Percentiles rank a stretch among this genome's conserved stretches.
phyloP scores from a whole-genome alignment of 805 yeast species.

The Schizosaccharomyces cryophilus region DNA sequence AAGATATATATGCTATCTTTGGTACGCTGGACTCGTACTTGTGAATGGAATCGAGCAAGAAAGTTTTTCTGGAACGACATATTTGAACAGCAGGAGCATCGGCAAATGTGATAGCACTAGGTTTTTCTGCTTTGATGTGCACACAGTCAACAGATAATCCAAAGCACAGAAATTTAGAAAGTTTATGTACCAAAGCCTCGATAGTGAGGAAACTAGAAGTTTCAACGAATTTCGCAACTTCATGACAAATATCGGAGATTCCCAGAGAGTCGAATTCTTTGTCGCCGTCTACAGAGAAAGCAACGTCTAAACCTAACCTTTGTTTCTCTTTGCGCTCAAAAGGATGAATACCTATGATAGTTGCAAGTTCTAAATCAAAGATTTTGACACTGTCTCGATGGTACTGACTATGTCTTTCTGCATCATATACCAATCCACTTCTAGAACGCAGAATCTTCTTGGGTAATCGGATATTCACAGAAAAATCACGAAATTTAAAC shows the following conservation, averaged over 20 bases:
- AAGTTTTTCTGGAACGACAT: slow-evolving; percentile 15
- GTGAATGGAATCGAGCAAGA: not conserved
- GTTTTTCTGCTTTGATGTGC: slow-evolving; percentile 48
- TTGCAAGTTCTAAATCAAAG: slow-evolving; percentile 28
- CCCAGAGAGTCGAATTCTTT: slow-evolving; percentile 16
- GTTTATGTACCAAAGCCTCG: slow-evolving; percentile 63
- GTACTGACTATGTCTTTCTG: not conserved
- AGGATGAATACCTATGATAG: slow-evolving; percentile 81
- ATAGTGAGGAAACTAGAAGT: slow-evolving; percentile 68
- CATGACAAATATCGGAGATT: slow-evolving; percentile 18
- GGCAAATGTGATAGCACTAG: slow-evolving; percentile 68
- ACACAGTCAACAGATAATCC: slow-evolving; percentile 15
- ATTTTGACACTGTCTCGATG: not conserved
- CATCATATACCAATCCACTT: not conserved
- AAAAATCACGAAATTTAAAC: not conserved
- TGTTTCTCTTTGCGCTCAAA: slow-evolving; percentile 71
- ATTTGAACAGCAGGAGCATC: slow-evolving; percentile 78
- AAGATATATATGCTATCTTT: slow-evolving; percentile 39
- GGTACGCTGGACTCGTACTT: not conserved
- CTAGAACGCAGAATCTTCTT: not conserved
- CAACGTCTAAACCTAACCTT: slow-evolving; percentile 35
- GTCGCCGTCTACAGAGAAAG: slow-evolving; percentile 17
- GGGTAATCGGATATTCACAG: not conserved
- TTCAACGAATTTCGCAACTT: slow-evolving; percentile 39
- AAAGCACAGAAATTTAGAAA: slow-evolving; percentile 33